A percentile compares a stretch with the other conserved stretches of the same genome.
Conservation (phyloP, 441 rosid species). For the Rhodomyrtus psidioides region DNA sequence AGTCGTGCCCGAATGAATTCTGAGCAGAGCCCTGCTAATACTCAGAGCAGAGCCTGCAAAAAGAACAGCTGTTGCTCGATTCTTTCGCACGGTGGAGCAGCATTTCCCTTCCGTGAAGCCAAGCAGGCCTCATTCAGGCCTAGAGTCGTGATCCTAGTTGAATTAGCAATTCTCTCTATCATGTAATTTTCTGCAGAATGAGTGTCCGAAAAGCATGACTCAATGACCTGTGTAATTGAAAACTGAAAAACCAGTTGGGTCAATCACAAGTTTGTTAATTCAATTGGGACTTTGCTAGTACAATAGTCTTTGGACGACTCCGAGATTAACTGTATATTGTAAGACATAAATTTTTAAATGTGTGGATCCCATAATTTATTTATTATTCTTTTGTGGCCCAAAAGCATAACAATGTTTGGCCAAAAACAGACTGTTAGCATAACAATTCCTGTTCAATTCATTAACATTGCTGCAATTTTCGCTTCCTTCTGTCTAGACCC, state of each 20-base stretch:
- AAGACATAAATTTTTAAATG: too few relatives aligned
- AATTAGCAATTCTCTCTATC: not conserved
- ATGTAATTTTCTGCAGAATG: not conserved
- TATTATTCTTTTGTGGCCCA: too few relatives aligned
- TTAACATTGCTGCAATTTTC: not conserved
- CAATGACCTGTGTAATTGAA: too few relatives aligned
- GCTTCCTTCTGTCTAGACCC: not conserved
- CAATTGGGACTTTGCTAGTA: too few relatives aligned
- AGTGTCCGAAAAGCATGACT: not conserved
- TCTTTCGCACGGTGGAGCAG: not conserved
- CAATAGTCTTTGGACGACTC: too few relatives aligned
- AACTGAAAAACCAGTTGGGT: not conserved
- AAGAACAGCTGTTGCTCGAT: not conserved
- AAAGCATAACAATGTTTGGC: too few relatives aligned
- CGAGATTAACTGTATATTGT: too few relatives aligned
- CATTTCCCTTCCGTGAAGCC: not conserved
- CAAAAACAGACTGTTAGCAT: too few relatives aligned
- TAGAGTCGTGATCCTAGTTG: not conserved
- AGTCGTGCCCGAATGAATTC: not conserved
- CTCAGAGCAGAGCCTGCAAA: not conserved
- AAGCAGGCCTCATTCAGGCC: not conserved
- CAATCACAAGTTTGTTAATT: not conserved
- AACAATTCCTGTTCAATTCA: not conserved
- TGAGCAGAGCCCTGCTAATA: not conserved
- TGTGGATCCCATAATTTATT: too few relatives aligned